phyloP scores from a whole-genome alignment of 805 yeast genomes.

The Nakazawaea peltata region DNA sequence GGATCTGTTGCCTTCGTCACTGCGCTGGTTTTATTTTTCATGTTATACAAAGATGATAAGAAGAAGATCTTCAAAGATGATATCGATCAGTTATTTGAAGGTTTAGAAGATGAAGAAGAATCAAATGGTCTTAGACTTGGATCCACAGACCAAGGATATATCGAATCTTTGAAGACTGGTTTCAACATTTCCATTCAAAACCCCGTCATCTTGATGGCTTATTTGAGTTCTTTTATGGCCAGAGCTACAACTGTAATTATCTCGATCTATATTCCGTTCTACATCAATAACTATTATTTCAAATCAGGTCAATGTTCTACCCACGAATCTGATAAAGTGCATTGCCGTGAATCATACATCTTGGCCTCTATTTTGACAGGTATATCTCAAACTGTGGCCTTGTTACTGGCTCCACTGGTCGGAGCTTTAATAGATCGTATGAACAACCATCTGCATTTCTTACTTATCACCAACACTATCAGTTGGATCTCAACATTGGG shows the following conservation, averaged over 20 bases:
- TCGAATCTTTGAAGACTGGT: constrained; percentile 37
- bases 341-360: constrained; percentile 56
- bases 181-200: constrained; percentile 35
- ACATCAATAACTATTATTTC: constrained; percentile 49
- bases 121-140: constrained; percentile 11
- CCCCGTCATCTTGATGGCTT: constrained; percentile 44
- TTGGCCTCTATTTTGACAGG: constrained; percentile 66
- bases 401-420: constrained; percentile 56
- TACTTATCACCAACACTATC: constrained; percentile 28
- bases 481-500: constrained; percentile 38
- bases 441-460: constrained; percentile 21
- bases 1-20: constrained; percentile 32
- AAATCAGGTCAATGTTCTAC: constrained; percentile 40
- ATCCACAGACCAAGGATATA: constrained; percentile 23
- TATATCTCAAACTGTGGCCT: constrained; percentile 47
- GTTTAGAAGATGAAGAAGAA: constrained; percentile 21
- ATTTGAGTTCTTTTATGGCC: constrained; percentile 54
- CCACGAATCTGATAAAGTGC: constrained; percentile 24
- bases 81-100: constrained; percentile 24
- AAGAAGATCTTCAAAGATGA: constrained; percentile 20
- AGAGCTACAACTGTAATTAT: constrained; percentile 53
- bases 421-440: constrained; percentile 47
- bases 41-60: constrained; percentile 37
- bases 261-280: constrained; percentile 55
- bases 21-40: constrained; percentile 29